phyloP scores from a whole-genome alignment of 371 early-diverging fungal genomes.

The Homolaphlyctis polyrhiza region DNA sequence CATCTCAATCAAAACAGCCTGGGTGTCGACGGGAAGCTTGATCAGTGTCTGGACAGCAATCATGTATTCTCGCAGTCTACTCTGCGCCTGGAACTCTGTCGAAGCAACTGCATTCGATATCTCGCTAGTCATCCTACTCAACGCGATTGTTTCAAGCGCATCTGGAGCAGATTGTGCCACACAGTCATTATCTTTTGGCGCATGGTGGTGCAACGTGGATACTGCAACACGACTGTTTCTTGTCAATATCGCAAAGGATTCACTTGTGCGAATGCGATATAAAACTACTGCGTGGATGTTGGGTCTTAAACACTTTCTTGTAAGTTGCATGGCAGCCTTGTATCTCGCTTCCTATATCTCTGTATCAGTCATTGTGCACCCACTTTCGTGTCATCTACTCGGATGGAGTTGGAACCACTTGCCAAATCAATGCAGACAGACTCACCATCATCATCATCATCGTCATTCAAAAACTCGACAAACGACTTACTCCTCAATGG shows the following conservation, averaged over 20 bases:
- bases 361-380: too few relatives aligned
- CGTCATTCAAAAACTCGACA: too few relatives aligned
- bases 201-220: constrained; percentile 3
- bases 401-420: too few relatives aligned
- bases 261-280: background rate
- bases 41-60: constrained; percentile 10
- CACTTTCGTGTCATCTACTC: too few relatives aligned
- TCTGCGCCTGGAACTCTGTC: constrained; percentile 12
- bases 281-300: background rate
- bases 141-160: background rate
- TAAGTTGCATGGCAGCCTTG: background rate
- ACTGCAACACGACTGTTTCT: constrained; percentile 4
- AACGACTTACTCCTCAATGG: too few relatives aligned
- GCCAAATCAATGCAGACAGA: too few relatives aligned
- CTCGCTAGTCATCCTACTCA: background rate
- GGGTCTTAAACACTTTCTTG: constrained; percentile 6
- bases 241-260: constrained; percentile 2
- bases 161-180: background rate
- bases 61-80: constrained; percentile 10
- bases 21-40: background rate
- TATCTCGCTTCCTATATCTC: too few relatives aligned
- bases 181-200: background rate
- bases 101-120: constrained; percentile 8
- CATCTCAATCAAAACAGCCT: background rate
- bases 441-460: too few relatives aligned